Evolutionary conservation across 192 early-diverging fungal species (phyloP).

Genomic region (Umbelopsis sp.): DNA sequence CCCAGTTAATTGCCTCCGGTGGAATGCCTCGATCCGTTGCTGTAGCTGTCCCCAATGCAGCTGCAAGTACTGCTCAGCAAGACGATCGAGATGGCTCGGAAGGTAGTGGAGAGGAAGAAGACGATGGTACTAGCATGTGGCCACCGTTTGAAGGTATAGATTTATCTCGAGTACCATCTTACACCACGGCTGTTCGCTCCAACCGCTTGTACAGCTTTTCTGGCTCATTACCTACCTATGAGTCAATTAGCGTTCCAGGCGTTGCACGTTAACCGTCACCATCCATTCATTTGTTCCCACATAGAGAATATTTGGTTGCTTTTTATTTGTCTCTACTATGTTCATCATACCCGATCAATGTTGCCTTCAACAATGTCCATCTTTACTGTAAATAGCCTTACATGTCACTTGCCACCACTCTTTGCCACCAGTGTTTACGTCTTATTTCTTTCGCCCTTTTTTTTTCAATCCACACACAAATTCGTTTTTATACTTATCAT

Average conservation of each 20-base stretch:
- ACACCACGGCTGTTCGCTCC: slow-evolving; percentile 27
- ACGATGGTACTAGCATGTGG: not conserved
- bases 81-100: not conserved
- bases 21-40: slow-evolving; percentile 28
- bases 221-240: slow-evolving; percentile 29
- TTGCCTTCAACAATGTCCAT: too few relatives aligned
- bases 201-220: slow-evolving; percentile 23
- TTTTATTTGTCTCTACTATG: not conserved
- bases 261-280: not conserved
- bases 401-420: too few relatives aligned
- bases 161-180: slow-evolving; percentile 35
- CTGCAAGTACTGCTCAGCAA: slow-evolving; percentile 25
- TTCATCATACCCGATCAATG: too few relatives aligned
- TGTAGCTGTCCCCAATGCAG: slow-evolving; percentile 28
- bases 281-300: not conserved
- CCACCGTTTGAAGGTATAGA: slow-evolving; percentile 24
- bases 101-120: not conserved
- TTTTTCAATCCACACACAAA: too few relatives aligned
- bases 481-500: too few relatives aligned
- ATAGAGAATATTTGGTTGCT: not conserved
- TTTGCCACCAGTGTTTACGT: too few relatives aligned
- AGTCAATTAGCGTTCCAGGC: slow-evolving; percentile 28
- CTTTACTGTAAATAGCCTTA: too few relatives aligned
- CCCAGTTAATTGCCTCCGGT: slow-evolving; percentile 21
- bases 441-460: too few relatives aligned